A percentile compares a stretch with the other conserved stretches of the same genome.
These are phyloP conservation scores for Barbatosphaeria neglecta DNA, from an alignment of 495 filamentous ascomycete species.

Conservation along the genomic window DNA sequence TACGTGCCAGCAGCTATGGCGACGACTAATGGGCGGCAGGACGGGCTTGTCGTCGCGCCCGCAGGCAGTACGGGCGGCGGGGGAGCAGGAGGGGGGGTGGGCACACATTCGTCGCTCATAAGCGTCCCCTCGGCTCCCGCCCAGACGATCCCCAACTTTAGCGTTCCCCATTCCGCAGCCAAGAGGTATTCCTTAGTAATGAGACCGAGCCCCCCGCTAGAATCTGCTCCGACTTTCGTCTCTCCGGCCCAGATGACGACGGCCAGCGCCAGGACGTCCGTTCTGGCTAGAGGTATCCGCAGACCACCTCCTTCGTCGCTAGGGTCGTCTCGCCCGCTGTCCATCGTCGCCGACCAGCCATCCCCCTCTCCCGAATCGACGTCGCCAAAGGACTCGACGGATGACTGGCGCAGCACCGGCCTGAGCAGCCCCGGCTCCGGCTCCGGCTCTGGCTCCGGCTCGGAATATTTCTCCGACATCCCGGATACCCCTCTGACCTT, in stretches of 20 bases:
- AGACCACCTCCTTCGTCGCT: constrained; percentile 30
- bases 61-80: no score
- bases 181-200: constrained; percentile 30
- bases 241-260: neutral
- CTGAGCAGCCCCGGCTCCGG: neutral
- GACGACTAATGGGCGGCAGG: constrained; percentile 5
- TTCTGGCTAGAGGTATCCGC: constrained; percentile 12
- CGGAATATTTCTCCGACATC: no score
- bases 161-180: constrained; percentile 28
- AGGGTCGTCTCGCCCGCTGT: constrained; percentile 31
- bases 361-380: constrained; percentile 28
- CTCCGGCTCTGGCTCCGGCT: no score
- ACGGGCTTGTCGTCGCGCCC: no score
- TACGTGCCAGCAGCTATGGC: neutral
- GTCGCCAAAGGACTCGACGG: neutral
- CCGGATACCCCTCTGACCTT: constrained; percentile 18
- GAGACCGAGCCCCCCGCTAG: constrained; percentile 4
- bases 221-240: constrained; percentile 1
- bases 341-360: constrained; percentile 37
- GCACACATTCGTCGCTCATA: no score
- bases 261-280: neutral
- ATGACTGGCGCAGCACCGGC: constrained; percentile 1
- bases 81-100: no score
- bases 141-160: constrained; percentile 34
- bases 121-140: constrained; percentile 2